phyloP scores from a whole-genome alignment of 345 rosid genomes.

The Citrus hindsii region DNA sequence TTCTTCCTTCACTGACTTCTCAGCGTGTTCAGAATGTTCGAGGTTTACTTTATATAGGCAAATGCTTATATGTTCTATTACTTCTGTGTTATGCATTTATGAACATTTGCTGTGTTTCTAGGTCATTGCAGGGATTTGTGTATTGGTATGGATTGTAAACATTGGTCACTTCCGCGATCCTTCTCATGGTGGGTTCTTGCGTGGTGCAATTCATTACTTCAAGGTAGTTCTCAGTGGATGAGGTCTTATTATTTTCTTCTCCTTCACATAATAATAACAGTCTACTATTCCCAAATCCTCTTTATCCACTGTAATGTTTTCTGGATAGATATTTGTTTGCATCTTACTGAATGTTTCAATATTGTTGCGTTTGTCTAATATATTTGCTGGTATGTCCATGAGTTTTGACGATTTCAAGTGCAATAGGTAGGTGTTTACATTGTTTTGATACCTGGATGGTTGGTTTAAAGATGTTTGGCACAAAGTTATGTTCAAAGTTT shows the following conservation, averaged over 20 bases:
- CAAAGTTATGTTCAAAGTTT: neutral
- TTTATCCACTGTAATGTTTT: neutral
- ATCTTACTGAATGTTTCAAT: neutral
- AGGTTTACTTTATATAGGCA: neutral
- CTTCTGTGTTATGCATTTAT: neutral
- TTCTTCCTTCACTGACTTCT: neutral
- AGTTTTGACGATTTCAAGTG: neutral
- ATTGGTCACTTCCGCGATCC: conserved; percentile 97
- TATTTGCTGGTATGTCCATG: neutral
- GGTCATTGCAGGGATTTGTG: conserved; percentile 99
- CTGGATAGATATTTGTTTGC: neutral
- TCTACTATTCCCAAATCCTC: neutral
- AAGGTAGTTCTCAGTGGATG: conserved; percentile 51
- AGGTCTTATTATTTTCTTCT: neutral
- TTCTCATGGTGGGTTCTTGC: conserved; percentile 92
- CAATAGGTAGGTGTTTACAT: neutral
- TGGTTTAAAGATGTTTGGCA: neutral
- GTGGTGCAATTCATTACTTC: conserved; percentile 96
- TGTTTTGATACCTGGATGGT: neutral
- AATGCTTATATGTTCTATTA: neutral
- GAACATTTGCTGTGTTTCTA: conserved; percentile 27
- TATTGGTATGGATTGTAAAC: conserved; percentile 96
- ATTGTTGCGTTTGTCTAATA: neutral
- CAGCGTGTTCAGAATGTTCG: neutral
- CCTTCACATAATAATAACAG: neutral